phyloP scores from a whole-genome alignment of 2,329 filamentous ascomycete species.

The Aspergillus transmontanensis region DNA sequence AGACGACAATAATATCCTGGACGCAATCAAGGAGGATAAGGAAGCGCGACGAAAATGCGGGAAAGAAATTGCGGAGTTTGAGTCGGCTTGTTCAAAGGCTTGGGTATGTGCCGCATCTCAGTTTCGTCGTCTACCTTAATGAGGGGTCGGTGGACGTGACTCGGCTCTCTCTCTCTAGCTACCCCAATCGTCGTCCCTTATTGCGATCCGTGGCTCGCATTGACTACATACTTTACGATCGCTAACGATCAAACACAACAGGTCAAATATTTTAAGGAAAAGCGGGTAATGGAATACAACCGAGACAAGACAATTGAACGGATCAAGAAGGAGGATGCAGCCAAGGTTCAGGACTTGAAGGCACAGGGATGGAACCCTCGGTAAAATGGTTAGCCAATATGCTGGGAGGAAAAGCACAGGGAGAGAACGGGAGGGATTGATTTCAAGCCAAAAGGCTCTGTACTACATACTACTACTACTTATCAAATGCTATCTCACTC shows the following conservation, averaged over 20 bases:
- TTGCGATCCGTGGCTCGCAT: background rate
- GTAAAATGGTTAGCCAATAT: conserved; percentile 15
- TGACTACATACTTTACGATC: background rate
- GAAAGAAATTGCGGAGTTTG: conserved; percentile 67
- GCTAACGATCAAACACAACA: conserved; percentile 38
- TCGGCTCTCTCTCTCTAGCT: background rate
- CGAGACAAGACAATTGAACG: conserved; percentile 77
- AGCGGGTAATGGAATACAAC: conserved; percentile 87
- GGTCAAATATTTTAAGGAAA: conserved; percentile 98
- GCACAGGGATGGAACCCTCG: conserved; percentile 43
- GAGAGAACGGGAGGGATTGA: conserved; percentile 6
- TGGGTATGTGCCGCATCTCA: conserved; percentile 69
- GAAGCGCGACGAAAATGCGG: conserved; percentile 62
- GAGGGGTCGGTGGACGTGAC: background rate
- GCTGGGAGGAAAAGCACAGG: background rate
- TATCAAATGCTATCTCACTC: conserved; percentile 16
- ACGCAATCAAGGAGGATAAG: conserved; percentile 65
- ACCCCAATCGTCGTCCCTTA: background rate
- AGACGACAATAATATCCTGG: conserved; percentile 77
- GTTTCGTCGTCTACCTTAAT: background rate
- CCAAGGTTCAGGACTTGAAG: conserved; percentile 55
- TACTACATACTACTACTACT: conserved; percentile 21
- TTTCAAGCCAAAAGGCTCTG: conserved; percentile 6
- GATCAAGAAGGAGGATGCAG: conserved; percentile 72
- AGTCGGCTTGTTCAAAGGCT: conserved; percentile 81